Evolutionary conservation across 2,329 filamentous ascomycete species (phyloP), one percentile per base, ranked within the genome.

Genomic region (Hypoxylon sp.): DNA sequence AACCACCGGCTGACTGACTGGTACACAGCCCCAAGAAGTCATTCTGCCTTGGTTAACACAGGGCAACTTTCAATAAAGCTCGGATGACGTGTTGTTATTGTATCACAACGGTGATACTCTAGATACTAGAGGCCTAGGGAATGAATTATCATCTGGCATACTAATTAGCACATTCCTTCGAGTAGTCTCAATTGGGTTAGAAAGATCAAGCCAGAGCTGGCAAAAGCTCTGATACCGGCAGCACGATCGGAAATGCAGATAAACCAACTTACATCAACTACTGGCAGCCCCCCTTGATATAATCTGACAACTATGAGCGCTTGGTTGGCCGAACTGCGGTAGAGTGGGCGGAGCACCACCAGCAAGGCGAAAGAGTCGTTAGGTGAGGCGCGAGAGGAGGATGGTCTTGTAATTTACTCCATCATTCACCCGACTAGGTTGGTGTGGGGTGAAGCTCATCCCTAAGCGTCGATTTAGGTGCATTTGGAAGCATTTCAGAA

Each of bases 191-290:
- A n/a, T n/a, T n/a, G n/a, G n/a, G n/a, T n/a, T n/a, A n/a, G n/a
- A n/a, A n/a, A n/a, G n/a, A n/a, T n/a, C n/a, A n/a, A n/a, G n/a
- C n/a, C n/a, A n/a, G n/a, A n/a, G n/a, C n/a, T n/a, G n/a, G 50
- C 22, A 60, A 63, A 34, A 59, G 76, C 59, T 77, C 79, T 52
- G 62, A 71, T 51, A 73, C 24, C 13, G 64, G 64, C 15, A 56
- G 52, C 22, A 53, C 32, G 7, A 50, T 44, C 59, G 3, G 63
- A 62, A 48, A 39, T 48, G 20, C 49, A 48, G 20, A 22, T 24
- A 28, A 59, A 41, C 7, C 17, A 53, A 15, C 46, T 60, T 26
- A 39, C 44, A 7, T 39, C 48, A 4, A 11, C 37, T 15, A n/a
- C 46, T 49, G 54, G 58, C 1, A 50, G 54, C 11, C 58, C 44